Conservation (phyloP, 2,329 filamentous ascomycete genomes). For the Neofusicoccum laricinum region DNA sequence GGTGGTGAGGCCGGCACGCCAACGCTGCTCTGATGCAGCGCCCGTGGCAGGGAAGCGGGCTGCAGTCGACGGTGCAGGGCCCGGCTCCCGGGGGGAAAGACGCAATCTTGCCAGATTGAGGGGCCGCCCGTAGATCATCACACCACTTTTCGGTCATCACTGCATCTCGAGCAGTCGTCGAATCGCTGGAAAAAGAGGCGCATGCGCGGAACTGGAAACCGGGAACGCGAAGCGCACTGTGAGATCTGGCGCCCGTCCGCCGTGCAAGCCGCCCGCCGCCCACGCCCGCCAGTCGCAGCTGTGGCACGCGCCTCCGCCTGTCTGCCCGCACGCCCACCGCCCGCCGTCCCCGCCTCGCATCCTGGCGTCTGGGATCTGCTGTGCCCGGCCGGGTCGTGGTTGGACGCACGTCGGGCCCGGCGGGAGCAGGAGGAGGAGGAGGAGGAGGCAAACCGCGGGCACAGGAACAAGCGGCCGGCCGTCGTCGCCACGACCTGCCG, state of each 20-base stretch:
- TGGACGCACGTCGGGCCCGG: neutral
- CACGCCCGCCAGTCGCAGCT: neutral
- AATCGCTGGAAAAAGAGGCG: slow-evolving; percentile 14
- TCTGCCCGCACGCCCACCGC: neutral
- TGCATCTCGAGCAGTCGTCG: slow-evolving; percentile 2
- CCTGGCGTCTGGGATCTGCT: slow-evolving; percentile 3
- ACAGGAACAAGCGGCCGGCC: neutral
- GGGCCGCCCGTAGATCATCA: slow-evolving; percentile 11
- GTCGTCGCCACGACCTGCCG: slow-evolving; percentile 4
- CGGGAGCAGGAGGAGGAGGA: too few relatives aligned
- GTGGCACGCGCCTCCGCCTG: slow-evolving; percentile 5
- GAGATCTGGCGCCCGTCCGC: slow-evolving; percentile 5
- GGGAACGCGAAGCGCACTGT: neutral
- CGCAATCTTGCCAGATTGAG: slow-evolving; percentile 15
- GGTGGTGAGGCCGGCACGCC: too few relatives aligned
- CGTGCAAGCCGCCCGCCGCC: neutral
- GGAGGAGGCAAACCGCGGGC: neutral
- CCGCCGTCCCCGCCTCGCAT: neutral
- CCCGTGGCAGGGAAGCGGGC: neutral
- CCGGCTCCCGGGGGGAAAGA: slow-evolving; percentile 1
- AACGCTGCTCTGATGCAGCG: neutral
- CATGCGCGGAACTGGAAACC: slow-evolving; percentile 12
- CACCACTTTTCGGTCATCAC: slow-evolving; percentile 13
- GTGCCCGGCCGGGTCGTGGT: neutral
- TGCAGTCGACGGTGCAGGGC: neutral